Conservation (phyloP, 441 rosid species). For the Rhodomyrtus psidioides region DNA sequence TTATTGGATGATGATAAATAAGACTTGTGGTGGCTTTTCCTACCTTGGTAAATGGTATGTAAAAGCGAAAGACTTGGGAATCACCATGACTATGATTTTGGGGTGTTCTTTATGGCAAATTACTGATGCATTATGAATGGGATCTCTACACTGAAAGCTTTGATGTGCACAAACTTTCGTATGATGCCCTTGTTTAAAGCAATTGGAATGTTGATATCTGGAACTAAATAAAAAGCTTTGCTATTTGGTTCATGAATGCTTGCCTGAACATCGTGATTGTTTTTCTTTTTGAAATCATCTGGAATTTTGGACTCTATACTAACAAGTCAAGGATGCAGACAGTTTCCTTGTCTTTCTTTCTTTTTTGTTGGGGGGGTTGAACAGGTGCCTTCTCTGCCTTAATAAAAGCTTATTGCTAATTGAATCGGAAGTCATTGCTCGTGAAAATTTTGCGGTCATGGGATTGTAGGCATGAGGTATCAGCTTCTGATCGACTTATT, state of each 20-base stretch:
- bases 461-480: not conserved
- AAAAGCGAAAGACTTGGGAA: not conserved
- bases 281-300: not conserved
- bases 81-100: not conserved
- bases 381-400: not conserved
- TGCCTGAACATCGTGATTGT: not conserved
- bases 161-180: not conserved
- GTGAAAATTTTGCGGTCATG: not conserved
- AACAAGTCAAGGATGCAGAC: not conserved
- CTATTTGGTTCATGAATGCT: not conserved
- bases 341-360: not conserved
- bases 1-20: conserved; percentile 13
- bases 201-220: not conserved
- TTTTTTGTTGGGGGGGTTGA: too few species aligned
- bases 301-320: not conserved
- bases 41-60: not conserved
- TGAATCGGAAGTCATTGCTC: not conserved
- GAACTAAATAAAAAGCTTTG: not conserved
- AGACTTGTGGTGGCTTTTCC: not conserved
- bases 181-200: not conserved
- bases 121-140: not conserved
- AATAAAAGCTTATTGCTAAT: not conserved
- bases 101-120: not conserved
- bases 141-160: not conserved
- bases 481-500: not conserved